Base-by-base conservation (phyloP, 2,329 filamentous ascomycete genomes). In the Paraphaeosphaeria minitans region DNA sequence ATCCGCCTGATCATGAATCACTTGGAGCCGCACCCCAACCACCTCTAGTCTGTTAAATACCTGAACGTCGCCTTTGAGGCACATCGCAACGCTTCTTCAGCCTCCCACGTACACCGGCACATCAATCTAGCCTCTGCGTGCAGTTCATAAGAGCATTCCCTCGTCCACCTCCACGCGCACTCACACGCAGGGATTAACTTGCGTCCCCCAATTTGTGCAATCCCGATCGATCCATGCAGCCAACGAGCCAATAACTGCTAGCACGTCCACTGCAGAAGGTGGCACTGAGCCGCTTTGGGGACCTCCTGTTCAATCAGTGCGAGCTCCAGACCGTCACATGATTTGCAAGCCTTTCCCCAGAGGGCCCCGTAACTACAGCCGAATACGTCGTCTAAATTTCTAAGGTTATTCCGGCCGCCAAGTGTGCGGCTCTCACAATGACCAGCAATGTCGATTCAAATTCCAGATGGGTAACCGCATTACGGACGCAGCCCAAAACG, bases 401-500 rank as follows among this genome's bases (percentile, higher is more conserved):
- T 29, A 57, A 19, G 29, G 52, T 37, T 33, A 16, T n/a, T 57
- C 19, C 46, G 46, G 57, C 29, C 43, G 55, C n/a, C 53, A 42
- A 55, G 13, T 33, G 14, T 45, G 53, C n/a, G 4, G 46, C 47
- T 50, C 41, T 22, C 46, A 66, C 13, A 19, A 75, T 74, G 67
- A 62, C 57, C 31, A 62, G 60, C 46, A 60, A 67, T 54, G 42
- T 65, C 10, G 68, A 71, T 27, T 42, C 67, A n/a, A 67, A 70
- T 6, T 63, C 69, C 5, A 64, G 65, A 22, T 76, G 64, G 24
- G 63, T 70, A 8, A 62, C 65, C 21, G 67, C 67, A 1, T 56
- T 76, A 21, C 59, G 65, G 31, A 72, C 63, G 0, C 73, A 76
- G 64, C 59, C 62, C 22, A 71, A 67, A 49, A 67, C 65, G 46